These are phyloP conservation scores for Lonicera japonica DNA, from an alignment of 129 eudicot genomes.

Conservation along the genomic window DNA sequence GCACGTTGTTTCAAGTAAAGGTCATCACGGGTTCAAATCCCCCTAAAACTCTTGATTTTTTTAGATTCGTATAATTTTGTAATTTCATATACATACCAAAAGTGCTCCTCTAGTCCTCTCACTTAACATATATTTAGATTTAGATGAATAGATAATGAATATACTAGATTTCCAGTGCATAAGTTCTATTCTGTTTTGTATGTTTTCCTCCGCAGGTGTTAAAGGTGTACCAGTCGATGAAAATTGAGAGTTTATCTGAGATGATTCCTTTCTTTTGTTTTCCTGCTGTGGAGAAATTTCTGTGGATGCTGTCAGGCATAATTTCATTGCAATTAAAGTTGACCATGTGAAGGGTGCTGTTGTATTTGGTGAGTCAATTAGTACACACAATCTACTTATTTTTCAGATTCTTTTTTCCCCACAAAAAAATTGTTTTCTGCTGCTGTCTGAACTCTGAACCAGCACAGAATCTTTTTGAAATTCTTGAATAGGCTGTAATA, in stretches of 20 bases:
- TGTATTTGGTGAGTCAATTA: conserved; percentile 50
- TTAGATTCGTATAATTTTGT: too few relatives aligned
- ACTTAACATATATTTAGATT: neutral
- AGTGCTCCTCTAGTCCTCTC: too few relatives aligned
- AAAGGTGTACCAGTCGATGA: conserved; percentile 66
- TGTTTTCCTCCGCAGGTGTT: conserved; percentile 44
- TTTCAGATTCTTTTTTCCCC: neutral
- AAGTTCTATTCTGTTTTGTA: neutral
- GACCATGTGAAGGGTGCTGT: conserved; percentile 70
- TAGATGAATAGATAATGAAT: too few relatives aligned
- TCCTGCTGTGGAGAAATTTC: conserved; percentile 60
- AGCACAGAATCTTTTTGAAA: too few relatives aligned
- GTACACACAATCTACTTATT: neutral
- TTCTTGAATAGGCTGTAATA: neutral
- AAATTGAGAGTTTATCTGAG: conserved; percentile 49
- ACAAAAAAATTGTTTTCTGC: neutral
- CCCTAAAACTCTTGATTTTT: too few relatives aligned
- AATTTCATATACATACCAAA: too few relatives aligned
- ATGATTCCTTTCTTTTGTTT: conserved; percentile 76
- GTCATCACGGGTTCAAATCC: too few relatives aligned
- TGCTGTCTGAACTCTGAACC: neutral
- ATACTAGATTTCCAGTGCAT: neutral
- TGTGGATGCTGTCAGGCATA: conserved; percentile 68
- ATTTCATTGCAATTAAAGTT: conserved; percentile 56
- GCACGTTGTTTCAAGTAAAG: too few relatives aligned